A percentile compares a stretch with the other conserved stretches of the same genome.
Conservation (phyloP, 768 basidiomycete species). For the Auriscalpium orientale region DNA sequence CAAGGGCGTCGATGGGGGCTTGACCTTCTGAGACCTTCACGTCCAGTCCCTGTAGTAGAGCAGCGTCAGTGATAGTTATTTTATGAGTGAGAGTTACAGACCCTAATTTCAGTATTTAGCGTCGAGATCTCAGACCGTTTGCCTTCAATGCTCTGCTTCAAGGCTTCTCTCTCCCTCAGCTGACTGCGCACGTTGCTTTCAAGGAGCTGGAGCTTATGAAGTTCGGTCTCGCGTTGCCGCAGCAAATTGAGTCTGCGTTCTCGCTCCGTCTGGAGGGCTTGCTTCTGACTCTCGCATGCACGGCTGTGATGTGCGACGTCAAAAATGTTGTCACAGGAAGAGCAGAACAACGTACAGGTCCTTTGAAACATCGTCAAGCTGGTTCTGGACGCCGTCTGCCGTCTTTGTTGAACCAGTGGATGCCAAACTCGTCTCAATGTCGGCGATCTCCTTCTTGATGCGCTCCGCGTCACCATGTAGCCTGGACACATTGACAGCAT, state of each 20-base stretch:
- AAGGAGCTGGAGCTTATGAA: conserved; percentile 56
- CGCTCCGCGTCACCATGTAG: conserved; percentile 51
- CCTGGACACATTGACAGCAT: conserved; percentile 49
- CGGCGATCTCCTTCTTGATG: conserved; percentile 51
- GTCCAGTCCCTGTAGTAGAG: conserved; percentile 49
- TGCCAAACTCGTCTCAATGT: conserved; percentile 62
- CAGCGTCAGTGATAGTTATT: not conserved
- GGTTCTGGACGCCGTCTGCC: conserved; percentile 74
- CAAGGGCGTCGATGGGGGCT: conserved; percentile 56
- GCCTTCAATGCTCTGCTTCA: conserved; percentile 48
- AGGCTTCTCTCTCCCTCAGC: conserved; percentile 47
- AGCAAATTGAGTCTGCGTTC: conserved; percentile 50
- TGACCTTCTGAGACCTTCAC: conserved; percentile 50
- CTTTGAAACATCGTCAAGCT: conserved; percentile 55
- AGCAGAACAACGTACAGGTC: conserved; percentile 50
- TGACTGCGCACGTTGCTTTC: conserved; percentile 50
- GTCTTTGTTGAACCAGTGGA: conserved; percentile 74
- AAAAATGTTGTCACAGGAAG: not conserved
- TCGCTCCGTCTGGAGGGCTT: conserved; percentile 46
- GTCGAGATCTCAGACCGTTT: conserved; percentile 51
- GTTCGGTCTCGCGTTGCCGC: conserved; percentile 48
- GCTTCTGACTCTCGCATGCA: conserved; percentile 56
- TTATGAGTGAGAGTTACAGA: conserved; percentile 14
- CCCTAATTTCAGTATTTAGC: conserved; percentile 44
- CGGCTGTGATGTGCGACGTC: conserved; percentile 36